These are phyloP conservation scores for Lactifluus piperatus DNA, from an alignment of 768 basidiomycete species.

Conservation along the genomic window DNA sequence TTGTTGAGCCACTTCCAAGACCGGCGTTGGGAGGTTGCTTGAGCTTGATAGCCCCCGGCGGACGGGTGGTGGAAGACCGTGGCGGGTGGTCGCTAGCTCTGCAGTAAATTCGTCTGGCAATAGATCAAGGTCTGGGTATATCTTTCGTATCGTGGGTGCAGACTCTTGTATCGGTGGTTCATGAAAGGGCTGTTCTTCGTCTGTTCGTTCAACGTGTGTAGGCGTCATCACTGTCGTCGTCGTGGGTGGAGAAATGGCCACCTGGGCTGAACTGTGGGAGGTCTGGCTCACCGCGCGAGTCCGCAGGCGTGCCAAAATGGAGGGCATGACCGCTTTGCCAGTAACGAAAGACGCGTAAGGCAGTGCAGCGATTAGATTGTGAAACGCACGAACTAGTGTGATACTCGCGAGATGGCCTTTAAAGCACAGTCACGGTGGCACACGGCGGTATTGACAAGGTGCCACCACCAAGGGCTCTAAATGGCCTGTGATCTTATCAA, in stretches of 20 bases:
- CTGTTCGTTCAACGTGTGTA: neutral
- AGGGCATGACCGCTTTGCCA: slow-evolving; percentile 19
- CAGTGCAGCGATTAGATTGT: neutral
- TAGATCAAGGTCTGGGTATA: slow-evolving; percentile 33
- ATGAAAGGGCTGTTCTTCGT: neutral
- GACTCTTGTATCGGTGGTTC: neutral
- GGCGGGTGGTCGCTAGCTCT: neutral
- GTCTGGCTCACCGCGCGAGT: slow-evolving; percentile 23
- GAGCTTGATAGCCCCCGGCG: slow-evolving; percentile 4
- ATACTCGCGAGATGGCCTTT: neutral
- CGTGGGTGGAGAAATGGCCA: slow-evolving; percentile 6
- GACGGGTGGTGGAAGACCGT: slow-evolving; percentile 12
- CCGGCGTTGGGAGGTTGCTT: neutral
- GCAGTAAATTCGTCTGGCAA: slow-evolving; percentile 25
- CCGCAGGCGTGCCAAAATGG: slow-evolving; percentile 30
- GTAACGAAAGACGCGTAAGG: neutral
- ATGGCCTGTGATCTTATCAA: neutral
- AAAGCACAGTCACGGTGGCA: neutral
- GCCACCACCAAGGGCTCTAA: neutral
- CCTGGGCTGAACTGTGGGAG: slow-evolving; percentile 15
- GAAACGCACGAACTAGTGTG: neutral
- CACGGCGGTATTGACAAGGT: neutral
- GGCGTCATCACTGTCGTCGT: slow-evolving; percentile 13
- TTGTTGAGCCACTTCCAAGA: neutral
- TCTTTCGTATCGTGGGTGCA: slow-evolving; percentile 26